These are phyloP conservation scores for Pelargonium cotyledonis DNA, from an alignment of 441 rosid species.

Conservation along the genomic window DNA sequence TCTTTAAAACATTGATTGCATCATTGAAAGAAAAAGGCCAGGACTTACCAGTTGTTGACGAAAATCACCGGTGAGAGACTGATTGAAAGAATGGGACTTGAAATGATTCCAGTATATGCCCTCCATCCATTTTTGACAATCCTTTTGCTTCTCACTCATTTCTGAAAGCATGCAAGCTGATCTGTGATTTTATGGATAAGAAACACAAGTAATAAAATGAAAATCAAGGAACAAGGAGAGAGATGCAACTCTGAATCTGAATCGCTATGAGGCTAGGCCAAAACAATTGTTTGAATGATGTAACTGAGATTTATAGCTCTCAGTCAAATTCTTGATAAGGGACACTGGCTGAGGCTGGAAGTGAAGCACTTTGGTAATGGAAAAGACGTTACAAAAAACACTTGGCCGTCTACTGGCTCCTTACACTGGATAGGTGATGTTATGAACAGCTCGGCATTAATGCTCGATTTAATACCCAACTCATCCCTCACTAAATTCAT, in stretches of 20 bases:
- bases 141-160: not conserved
- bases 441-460: not conserved
- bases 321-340: slow-evolving; percentile 1
- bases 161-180: not conserved
- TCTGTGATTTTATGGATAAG: not conserved
- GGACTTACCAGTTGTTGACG: not conserved
- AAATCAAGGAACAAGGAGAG: too few species aligned
- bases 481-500: not conserved
- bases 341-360: not conserved
- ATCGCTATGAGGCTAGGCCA: too few species aligned
- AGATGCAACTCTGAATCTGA: too few species aligned
- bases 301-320: not conserved
- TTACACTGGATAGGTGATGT: not conserved
- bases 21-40: not conserved
- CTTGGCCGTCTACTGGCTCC: not conserved
- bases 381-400: not conserved
- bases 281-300: not conserved
- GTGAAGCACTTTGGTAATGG: slow-evolving; percentile 1
- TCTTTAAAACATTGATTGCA: not conserved
- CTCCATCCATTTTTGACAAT: not conserved
- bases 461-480: not conserved
- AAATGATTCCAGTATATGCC: not conserved
- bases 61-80: slow-evolving; percentile 1
- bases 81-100: not conserved
- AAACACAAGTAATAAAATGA: too few species aligned